Percentiles rank a stretch among this genome's conserved stretches.
Conservation (phyloP, 441 rosid species). For the Isatis lusitanica region DNA sequence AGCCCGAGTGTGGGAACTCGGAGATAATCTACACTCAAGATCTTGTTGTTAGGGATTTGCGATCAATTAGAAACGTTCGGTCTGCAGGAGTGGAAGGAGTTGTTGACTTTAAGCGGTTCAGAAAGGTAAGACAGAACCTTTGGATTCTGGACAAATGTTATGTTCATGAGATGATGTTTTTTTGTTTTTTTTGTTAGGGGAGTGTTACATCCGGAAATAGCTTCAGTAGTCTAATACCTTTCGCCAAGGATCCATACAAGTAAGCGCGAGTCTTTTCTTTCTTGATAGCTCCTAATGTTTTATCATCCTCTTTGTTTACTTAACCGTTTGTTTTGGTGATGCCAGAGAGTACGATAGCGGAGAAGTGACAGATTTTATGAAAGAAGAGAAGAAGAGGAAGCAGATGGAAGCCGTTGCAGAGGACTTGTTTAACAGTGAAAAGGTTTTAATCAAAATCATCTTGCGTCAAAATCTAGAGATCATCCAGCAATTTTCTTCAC, state of each 20-base stretch:
- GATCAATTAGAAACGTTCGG: conserved; percentile 29
- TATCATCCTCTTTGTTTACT: conserved; percentile 1
- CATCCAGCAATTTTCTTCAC: neutral
- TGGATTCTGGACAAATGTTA: conserved; percentile 3
- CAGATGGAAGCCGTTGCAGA: conserved; percentile 90
- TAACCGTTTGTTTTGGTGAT: neutral
- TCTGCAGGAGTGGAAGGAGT: conserved; percentile 38
- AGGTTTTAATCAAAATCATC: conserved; percentile 45
- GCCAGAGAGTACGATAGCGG: conserved; percentile 58
- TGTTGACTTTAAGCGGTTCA: conserved; percentile 77
- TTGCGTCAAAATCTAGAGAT: conserved; percentile 2
- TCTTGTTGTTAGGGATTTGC: conserved; percentile 54
- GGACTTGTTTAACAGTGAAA: conserved; percentile 72
- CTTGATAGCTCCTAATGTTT: conserved; percentile 19
- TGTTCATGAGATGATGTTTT: neutral
- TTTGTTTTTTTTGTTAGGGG: conserved; percentile 40
- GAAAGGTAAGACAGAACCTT: conserved; percentile 58
- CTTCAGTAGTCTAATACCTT: conserved; percentile 85
- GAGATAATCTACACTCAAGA: conserved; percentile 71
- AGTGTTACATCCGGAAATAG: conserved; percentile 77
- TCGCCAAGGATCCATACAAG: conserved; percentile 84
- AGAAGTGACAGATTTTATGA: conserved; percentile 53
- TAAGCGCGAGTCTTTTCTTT: conserved; percentile 36
- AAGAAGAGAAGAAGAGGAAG: conserved; percentile 85
- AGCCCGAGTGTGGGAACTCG: conserved; percentile 54